Base-by-base conservation (phyloP, 2,329 filamentous ascomycete species). In the Thelonectria rubi region DNA sequence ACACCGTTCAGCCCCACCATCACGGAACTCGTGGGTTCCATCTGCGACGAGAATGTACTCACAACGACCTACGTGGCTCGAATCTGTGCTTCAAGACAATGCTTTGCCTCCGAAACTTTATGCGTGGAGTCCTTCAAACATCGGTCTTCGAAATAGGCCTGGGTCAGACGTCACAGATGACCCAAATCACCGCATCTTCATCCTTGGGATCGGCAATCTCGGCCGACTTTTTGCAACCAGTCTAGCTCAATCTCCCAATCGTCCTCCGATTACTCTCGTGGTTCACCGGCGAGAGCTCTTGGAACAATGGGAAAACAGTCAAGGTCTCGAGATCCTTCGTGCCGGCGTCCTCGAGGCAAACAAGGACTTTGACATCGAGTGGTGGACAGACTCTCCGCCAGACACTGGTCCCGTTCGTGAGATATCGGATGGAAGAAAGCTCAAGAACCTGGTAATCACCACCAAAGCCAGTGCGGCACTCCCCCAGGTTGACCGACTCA, bases 181-280 rank as follows among this genome's bases (percentile, higher is more conserved):
- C 56, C 54, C 60, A 7, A 50, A 72, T 37, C 73, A 73, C n/a
- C 84, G 88, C 34, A 89, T 97, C 63, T 88, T 95, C 72, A 84
- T 97, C 49, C 79, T 97, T 3, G 94, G 94, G 11, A 74, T 91
- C 11, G 94, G 94, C 37, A 96, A 93, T 73, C 82, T 97, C 12
- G 94, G 93, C 14, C 87, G 87, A 45, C 86, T 97, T 24, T 87
- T 94, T 65, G 93, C 94, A 24, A 88, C 90, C 73, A 86, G 87
- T 20, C 80, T 97, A 11, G 85, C 87, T 20, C 82, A 84, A 18
- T 79, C 88, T 9, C 70, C 77, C 1, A 77, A 85, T 18, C 83
- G 85, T 3, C 92, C 92, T 5, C 91, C 91, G 0, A 84, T 97
- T 39, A 94, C 92, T 0, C 82, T 97, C 6, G 83, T 97, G n/a